Percentiles rank a stretch among this genome's conserved stretches.
These are phyloP conservation scores for Sporothrix dimorphospora DNA, from an alignment of 2,329 filamentous ascomycete species.

Conservation along the genomic window DNA sequence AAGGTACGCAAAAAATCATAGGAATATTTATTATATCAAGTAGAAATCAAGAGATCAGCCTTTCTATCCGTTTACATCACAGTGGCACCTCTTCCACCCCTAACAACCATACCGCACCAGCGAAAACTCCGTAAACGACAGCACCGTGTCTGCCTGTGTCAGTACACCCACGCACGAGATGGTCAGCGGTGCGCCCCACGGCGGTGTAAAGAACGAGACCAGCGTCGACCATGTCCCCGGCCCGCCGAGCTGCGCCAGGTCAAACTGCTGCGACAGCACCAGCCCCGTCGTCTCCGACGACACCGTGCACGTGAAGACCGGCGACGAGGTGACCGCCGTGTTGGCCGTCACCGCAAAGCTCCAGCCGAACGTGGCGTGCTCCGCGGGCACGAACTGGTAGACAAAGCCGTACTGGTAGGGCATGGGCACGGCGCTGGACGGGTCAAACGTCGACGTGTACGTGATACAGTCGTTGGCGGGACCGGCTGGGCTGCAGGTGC, in stretches of 20 bases:
- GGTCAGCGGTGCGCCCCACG: background rate
- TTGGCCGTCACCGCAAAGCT: background rate
- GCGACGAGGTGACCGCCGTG: background rate
- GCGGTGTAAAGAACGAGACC: background rate
- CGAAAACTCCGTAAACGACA: background rate
- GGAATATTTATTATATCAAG: no score
- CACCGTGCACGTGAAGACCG: background rate
- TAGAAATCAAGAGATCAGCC: no score
- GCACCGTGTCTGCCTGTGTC: background rate
- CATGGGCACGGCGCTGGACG: background rate
- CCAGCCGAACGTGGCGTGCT: background rate
- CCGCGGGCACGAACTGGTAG: background rate
- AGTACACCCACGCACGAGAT: background rate
- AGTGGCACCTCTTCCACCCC: no score
- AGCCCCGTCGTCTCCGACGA: background rate
- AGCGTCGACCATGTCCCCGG: background rate
- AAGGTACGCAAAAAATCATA: no score
- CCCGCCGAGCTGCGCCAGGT: background rate
- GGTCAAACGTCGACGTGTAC: slow-evolving; percentile 7
- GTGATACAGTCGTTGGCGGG: background rate
- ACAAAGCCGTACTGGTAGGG: background rate
- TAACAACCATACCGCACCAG: background rate
- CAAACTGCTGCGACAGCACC: background rate
- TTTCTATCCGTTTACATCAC: no score
- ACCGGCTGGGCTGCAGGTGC: background rate